A percentile compares a stretch with the other conserved stretches of the same genome.
Conservation (phyloP, 2,329 filamentous ascomycete species). For the Claviceps digitariae region DNA sequence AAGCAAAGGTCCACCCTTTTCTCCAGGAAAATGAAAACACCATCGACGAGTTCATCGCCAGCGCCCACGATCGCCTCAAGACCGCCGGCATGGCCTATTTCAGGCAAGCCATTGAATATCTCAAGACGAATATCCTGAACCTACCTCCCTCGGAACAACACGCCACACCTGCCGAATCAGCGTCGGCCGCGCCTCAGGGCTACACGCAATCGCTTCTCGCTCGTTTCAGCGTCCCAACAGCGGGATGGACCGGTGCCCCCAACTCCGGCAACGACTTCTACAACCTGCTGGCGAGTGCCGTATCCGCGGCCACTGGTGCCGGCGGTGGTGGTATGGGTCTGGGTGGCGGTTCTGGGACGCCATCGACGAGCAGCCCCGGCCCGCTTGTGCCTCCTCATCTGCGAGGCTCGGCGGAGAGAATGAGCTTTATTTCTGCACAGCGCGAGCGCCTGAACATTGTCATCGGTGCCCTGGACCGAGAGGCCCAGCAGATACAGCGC, state of each 20-base stretch:
- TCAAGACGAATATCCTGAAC: slow-evolving; percentile 69
- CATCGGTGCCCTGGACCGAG: slow-evolving; percentile 64
- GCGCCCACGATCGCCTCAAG: slow-evolving; percentile 65
- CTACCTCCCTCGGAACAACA: slow-evolving; percentile 32
- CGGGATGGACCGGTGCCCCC: slow-evolving; percentile 40
- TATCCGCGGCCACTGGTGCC: slow-evolving; percentile 46
- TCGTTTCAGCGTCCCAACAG: slow-evolving; percentile 70
- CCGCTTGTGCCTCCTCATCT: slow-evolving; percentile 60
- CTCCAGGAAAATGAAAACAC: slow-evolving; percentile 72
- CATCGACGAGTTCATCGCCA: slow-evolving; percentile 83
- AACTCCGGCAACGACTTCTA: slow-evolving; percentile 54
- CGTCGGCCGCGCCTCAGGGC: slow-evolving; percentile 28
- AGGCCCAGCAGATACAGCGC: slow-evolving; percentile 50
- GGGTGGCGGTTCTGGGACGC: slow-evolving; percentile 3
- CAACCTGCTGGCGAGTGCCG: slow-evolving; percentile 59
- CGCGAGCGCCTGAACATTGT: slow-evolving; percentile 63
- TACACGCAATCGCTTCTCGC: slow-evolving; percentile 77
- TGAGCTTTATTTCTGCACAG: slow-evolving; percentile 64
- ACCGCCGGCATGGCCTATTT: slow-evolving; percentile 64
- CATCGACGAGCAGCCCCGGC: slow-evolving; percentile 27
- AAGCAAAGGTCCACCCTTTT: slow-evolving; percentile 75
- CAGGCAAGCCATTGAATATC: slow-evolving; percentile 53
- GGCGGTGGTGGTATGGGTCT: slow-evolving; percentile 19
- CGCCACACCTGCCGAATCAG: slow-evolving; percentile 22
- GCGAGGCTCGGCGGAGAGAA: slow-evolving; percentile 49